A percentile compares a stretch with the other conserved stretches of the same genome.
phyloP scores from a whole-genome alignment of 176 grass and related monocot species.

The Pontederia crassipes region DNA sequence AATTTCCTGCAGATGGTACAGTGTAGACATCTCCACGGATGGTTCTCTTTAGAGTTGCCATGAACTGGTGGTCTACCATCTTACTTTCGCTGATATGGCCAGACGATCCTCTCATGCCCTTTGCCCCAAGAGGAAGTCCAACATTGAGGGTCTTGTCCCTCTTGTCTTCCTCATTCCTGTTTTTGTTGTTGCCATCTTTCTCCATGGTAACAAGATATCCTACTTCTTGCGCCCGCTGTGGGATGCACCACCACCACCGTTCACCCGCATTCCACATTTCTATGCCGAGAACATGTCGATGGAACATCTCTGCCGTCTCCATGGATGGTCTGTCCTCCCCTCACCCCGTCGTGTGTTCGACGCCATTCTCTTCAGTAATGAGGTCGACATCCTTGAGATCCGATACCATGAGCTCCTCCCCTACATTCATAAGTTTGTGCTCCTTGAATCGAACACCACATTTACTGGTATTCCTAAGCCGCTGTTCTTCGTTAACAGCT shows the following conservation, averaged over 20 bases:
- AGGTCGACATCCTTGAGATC: slow-evolving; percentile 81
- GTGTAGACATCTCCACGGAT: background rate
- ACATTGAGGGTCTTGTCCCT: slow-evolving; percentile 23
- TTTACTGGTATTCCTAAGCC: slow-evolving; percentile 73
- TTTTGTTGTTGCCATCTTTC: slow-evolving; percentile 10
- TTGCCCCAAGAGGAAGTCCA: slow-evolving; percentile 22
- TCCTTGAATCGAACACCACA: slow-evolving; percentile 81
- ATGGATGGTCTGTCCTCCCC: slow-evolving; percentile 59
- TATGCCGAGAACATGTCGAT: slow-evolving; percentile 57
- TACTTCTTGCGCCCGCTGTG: slow-evolving; percentile 86
- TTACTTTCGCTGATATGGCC: slow-evolving; percentile 28
- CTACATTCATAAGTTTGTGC: slow-evolving; percentile 62
- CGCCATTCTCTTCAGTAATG: slow-evolving; percentile 79
- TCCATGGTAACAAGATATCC: slow-evolving; percentile 24
- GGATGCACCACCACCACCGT: slow-evolving; percentile 69
- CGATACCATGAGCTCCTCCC: slow-evolving; percentile 67
- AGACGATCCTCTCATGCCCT: slow-evolving; percentile 8
- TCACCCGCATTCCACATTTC: slow-evolving; percentile 69
- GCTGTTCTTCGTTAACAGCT: slow-evolving; percentile 44
- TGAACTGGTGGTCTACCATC: background rate
- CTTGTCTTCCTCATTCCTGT: slow-evolving; percentile 37
- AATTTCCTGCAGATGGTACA: background rate
- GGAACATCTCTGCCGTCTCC: slow-evolving; percentile 52
- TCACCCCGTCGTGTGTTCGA: slow-evolving; percentile 69
- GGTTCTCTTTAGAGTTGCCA: background rate